Conservation (phyloP, 1,139 yeast genomes). For the Kodamaea alishanica region DNA sequence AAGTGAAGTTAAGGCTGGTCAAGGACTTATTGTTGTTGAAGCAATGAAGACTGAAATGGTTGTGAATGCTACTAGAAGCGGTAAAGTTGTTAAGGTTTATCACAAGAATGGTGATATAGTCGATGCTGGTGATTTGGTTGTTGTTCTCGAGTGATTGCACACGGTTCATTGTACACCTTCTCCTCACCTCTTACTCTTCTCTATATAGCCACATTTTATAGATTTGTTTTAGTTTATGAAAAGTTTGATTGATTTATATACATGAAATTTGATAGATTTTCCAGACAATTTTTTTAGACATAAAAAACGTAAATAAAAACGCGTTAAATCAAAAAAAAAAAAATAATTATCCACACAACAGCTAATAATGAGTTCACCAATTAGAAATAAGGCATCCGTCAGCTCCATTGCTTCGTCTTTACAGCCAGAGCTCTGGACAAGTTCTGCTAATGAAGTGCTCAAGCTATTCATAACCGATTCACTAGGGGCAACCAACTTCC, state of each 20-base stretch:
- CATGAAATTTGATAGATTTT: background rate
- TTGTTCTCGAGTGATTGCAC: constrained; percentile 54
- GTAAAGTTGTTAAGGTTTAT: constrained; percentile 72
- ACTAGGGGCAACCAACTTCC: constrained; percentile 52
- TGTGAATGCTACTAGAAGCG: constrained; percentile 66
- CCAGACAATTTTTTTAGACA: constrained; percentile 2
- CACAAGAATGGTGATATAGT: constrained; percentile 93
- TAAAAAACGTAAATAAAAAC: background rate
- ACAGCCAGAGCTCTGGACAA: constrained; percentile 19
- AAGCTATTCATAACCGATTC: constrained; percentile 42
- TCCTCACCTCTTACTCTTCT: no score
- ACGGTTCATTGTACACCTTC: no score
- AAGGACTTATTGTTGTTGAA: constrained; percentile 83
- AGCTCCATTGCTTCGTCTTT: constrained; percentile 8
- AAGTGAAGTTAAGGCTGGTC: constrained; percentile 69
- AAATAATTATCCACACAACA: background rate
- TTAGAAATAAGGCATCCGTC: background rate
- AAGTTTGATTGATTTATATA: background rate
- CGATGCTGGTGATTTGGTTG: constrained; percentile 92
- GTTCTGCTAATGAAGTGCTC: constrained; percentile 16
- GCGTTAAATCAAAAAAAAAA: constrained; percentile 1
- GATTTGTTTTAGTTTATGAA: background rate
- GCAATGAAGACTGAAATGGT: constrained; percentile 99
- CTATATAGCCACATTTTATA: background rate
- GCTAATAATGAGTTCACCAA: background rate